Conservation (phyloP, 768 basidiomycete species). For the Lentinus tigrinus region DNA sequence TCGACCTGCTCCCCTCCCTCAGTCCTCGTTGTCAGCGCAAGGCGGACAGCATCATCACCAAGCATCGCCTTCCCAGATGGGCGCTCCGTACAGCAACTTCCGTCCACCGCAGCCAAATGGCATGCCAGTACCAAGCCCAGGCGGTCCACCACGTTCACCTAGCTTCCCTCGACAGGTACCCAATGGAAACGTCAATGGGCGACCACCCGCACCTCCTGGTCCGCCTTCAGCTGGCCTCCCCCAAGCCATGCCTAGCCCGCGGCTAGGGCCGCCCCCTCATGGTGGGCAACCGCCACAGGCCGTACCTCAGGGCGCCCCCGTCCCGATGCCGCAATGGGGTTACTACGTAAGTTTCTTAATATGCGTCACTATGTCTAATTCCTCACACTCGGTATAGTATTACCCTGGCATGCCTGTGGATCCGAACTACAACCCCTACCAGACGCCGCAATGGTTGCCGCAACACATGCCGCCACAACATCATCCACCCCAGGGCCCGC, state of each 20-base stretch:
- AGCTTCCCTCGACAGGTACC: conserved; percentile 59
- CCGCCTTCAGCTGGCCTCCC: conserved; percentile 35
- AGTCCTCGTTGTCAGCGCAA: conserved; percentile 34
- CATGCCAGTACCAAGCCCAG: conserved; percentile 7
- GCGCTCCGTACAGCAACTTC: conserved; percentile 40
- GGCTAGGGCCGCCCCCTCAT: conserved; percentile 59
- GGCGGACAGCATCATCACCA: conserved; percentile 28
- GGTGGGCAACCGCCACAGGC: conserved; percentile 46
- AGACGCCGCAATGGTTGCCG: conserved; percentile 33
- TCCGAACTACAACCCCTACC: conserved; percentile 41
- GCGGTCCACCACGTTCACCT: conserved; percentile 63
- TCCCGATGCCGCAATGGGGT: conserved; percentile 36
- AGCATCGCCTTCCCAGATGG: conserved; percentile 40
- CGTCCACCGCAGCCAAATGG: conserved; percentile 41
- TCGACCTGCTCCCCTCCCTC: conserved; percentile 52
- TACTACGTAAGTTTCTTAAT: conserved; percentile 56
- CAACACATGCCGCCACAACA: conserved; percentile 33
- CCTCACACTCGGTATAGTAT: conserved; percentile 31
- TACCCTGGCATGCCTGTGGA: conserved; percentile 42
- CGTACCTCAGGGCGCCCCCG: conserved; percentile 44
- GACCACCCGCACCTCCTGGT: conserved; percentile 21
- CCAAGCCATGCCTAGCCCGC: conserved; percentile 63
- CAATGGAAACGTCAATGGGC: conserved; percentile 57
- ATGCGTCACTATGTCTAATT: not conserved
- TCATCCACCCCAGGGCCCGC: conserved; percentile 33